A percentile compares a stretch with the other conserved stretches of the same genome.
These are phyloP conservation scores for Mesembryanthemum crystallinum DNA, from an alignment of 148 eudicot species.

Conservation along the genomic window DNA sequence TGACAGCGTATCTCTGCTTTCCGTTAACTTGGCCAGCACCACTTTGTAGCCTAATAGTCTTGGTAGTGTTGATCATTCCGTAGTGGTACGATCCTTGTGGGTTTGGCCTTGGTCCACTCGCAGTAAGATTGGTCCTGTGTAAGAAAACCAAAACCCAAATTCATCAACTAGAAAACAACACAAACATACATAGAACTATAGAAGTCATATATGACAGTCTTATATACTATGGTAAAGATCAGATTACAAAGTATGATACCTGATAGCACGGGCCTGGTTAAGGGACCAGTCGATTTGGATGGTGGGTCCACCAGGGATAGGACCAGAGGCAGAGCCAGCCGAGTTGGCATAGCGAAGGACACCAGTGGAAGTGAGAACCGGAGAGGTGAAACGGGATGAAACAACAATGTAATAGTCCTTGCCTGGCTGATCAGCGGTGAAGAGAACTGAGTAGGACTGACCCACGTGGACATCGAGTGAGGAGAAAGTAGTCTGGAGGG, in stretches of 20 bases:
- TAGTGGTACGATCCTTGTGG: conserved; percentile 98
- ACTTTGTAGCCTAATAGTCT: conserved; percentile 65
- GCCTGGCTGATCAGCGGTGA: conserved; percentile 79
- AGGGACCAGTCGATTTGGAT: conserved; percentile 84
- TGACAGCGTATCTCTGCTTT: conserved; percentile 88
- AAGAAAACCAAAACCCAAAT: neutral
- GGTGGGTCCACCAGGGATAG: conserved; percentile 91
- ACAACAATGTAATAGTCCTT: conserved; percentile 78
- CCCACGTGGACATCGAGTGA: conserved; percentile 89
- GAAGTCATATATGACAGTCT: too few species aligned
- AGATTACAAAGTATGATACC: conserved; percentile 31
- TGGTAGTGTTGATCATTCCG: conserved; percentile 79
- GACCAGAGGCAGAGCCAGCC: conserved; percentile 62
- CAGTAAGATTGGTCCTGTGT: conserved; percentile 77
- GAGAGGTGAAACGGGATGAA: conserved; percentile 80
- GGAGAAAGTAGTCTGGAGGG: conserved; percentile 72
- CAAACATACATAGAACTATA: neutral
- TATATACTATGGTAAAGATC: neutral
- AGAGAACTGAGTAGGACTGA: conserved; percentile 81
- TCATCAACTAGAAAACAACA: neutral
- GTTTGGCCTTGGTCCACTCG: conserved; percentile 98
- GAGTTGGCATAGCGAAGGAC: conserved; percentile 73
- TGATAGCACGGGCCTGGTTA: conserved; percentile 89
- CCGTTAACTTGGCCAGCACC: conserved; percentile 70
- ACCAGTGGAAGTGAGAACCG: conserved; percentile 56